Evolutionary conservation across 2,329 filamentous ascomycete genomes (phyloP).

Genomic region (Exserohilum rostratum): DNA sequence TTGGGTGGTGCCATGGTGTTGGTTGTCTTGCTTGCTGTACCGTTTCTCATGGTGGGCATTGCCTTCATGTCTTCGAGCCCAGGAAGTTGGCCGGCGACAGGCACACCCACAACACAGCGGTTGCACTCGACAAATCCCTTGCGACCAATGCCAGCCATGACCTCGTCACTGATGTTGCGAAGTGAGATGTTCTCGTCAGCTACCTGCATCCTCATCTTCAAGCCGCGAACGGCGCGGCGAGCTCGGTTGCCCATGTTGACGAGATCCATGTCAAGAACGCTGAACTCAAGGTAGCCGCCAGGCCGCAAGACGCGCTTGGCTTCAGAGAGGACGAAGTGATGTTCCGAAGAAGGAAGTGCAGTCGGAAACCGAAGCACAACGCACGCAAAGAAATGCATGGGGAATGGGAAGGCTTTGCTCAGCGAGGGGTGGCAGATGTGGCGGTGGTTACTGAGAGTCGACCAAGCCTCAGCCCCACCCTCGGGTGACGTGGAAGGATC

Average conservation of each 20-base stretch:
- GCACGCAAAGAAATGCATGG: slow-evolving; percentile 74
- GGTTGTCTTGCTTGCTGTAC: slow-evolving; percentile 35
- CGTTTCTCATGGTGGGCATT: slow-evolving; percentile 30
- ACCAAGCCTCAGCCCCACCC: slow-evolving; percentile 39
- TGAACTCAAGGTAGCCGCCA: slow-evolving; percentile 79
- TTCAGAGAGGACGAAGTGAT: slow-evolving; percentile 74
- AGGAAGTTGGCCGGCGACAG: slow-evolving; percentile 63
- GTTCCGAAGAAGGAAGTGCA: slow-evolving; percentile 70
- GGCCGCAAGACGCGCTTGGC: slow-evolving; percentile 78
- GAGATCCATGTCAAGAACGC: slow-evolving; percentile 78
- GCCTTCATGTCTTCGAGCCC: slow-evolving; percentile 32
- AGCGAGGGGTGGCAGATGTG: slow-evolving; percentile 73
- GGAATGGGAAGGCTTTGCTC: slow-evolving; percentile 73
- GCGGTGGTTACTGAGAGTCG: slow-evolving; percentile 68
- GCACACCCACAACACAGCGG: slow-evolving; percentile 77
- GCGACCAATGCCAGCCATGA: slow-evolving; percentile 70
- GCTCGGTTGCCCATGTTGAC: slow-evolving; percentile 80
- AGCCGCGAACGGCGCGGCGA: slow-evolving; percentile 68
- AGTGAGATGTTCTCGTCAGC: slow-evolving; percentile 66
- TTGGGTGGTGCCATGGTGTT: slow-evolving; percentile 18
- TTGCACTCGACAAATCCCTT: slow-evolving; percentile 75
- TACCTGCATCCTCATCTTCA: slow-evolving; percentile 73
- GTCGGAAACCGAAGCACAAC: slow-evolving; percentile 79
- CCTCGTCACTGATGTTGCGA: slow-evolving; percentile 57
- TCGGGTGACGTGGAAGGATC: slow-evolving; percentile 26